Evolutionary conservation across 1,139 yeast genomes (phyloP), one percentile per base, ranked within the genome.

Genomic region (Keqinozyma sinolaborantium): DNA sequence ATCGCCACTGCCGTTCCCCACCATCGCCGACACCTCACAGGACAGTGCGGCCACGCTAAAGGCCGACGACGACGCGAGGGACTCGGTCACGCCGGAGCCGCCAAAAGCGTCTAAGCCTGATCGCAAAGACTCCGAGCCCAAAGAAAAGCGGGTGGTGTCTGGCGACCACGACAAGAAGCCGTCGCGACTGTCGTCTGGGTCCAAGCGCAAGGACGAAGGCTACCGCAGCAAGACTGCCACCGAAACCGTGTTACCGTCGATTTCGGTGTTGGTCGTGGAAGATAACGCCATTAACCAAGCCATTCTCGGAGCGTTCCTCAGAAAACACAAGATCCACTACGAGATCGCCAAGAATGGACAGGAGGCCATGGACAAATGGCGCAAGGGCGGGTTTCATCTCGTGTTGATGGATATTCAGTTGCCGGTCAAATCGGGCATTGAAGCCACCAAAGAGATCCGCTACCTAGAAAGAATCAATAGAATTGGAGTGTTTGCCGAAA

Each of bases 221-320:
- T 3, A 14, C 4, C 32, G 32, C 18, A 29, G 29, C n/a, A 39
- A 37, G 21, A 31, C 47, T 9, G 43, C 51, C 7, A 39, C 44
- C 2, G 50, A 41, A 28, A 37, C 70, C 35, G 79, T 76, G 7
- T 50, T 76, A 18, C 96, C 97, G 0, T 86, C 88, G 37, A 82
- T 92, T 31, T 86, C 88, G 24, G 96, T 92, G 3, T 64, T 92
- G 34, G 92, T 92, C 23, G 98, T 94, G 5, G 98, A 92, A 56
- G 98, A 92, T 67, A 92, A 92, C 56, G 83, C 92, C 29, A 90
- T 92, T 49, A 92, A 92, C 58, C 95, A 87, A 61, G 86, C 87
- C 30, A 90, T 92, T 70, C 70, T 92, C 51, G 95, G 92, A 18
- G 87, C 95, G n/a, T 92, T 88, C 50, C 68, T 92, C 54, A 73